Evolutionary conservation across 495 filamentous ascomycete genomes (phyloP), one percentile per base, ranked within the genome.

Genomic region (Penicillium daleae): DNA sequence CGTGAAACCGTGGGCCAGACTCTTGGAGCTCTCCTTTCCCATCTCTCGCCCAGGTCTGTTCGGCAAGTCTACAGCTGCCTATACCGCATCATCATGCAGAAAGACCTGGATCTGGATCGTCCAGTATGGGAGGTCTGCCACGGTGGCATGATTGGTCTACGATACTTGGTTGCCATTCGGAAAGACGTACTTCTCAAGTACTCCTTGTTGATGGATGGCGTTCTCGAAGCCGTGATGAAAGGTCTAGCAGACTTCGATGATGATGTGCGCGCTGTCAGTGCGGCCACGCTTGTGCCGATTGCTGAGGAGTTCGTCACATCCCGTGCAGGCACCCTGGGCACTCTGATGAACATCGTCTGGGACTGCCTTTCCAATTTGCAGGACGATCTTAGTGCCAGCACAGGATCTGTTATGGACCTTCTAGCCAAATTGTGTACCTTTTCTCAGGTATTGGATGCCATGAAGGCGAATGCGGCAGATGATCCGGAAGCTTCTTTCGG

Each of bases 1-100:
- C 83, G 95, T 63, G 95, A 99, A 76, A 97, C 95, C 0, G 91
- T 96, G 26, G 96, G 95, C n/a, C 95, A 99, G 75, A 93, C 92
- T 3, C 80, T 99, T 24, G 96, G 94, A 68, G 90, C 94, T 12
- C 84, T 97, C 39, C 80, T 99, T 48, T 89, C 89, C 56, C 90
- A 97, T 74, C 77, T 97, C 19, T 84, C 91, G 13, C 78, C 88
- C 0, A 73, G 78, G 32, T 91, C 91, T 29, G 93, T 98, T 51
- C 84, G 92, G 61, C 81, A 85, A 44, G 89, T 93, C 48, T 97
- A 97, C 65, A 83, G 81, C 22, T 86, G 93, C 46, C 81, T 99
- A 17, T 89, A 93, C 60, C 85, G 90, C 21, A 89, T 99, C 75
- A 91, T 98, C 44, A 96, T 97, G 91, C 92, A 97, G 71, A 86